A percentile compares a stretch with the other conserved stretches of the same genome.
Conservation (phyloP, 78 protist species). For the Isochrysis galbana region DNA sequence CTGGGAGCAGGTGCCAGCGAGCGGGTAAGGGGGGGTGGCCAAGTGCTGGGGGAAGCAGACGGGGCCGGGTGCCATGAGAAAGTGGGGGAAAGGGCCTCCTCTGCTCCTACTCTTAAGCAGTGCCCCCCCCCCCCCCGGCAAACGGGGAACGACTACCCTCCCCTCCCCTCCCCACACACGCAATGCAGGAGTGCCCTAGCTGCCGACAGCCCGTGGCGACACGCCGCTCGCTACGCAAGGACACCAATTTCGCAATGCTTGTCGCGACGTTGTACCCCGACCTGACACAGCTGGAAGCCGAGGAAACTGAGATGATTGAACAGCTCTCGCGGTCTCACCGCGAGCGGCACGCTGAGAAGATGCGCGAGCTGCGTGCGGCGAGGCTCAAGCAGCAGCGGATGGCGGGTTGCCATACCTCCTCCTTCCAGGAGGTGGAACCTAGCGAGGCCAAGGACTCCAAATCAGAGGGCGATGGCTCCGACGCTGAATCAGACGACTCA, state of each 20-base stretch:
- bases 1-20: too few relatives aligned
- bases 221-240: constrained; percentile 3
- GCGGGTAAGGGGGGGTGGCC: too few relatives aligned
- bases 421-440: background rate
- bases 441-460: background rate
- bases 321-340: background rate
- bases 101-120: too few relatives aligned
- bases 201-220: background rate
- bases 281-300: background rate
- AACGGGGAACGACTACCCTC: background rate
- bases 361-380: background rate
- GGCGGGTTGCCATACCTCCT: too few relatives aligned
- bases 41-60: too few relatives aligned
- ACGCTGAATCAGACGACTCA: background rate
- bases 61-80: too few relatives aligned
- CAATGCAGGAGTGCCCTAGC: constrained; percentile 15
- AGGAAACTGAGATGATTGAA: background rate
- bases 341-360: background rate
- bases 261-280: background rate
- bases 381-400: too few relatives aligned
- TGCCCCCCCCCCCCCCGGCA: too few relatives aligned
- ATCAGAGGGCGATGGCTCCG: background rate
- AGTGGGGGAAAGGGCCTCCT: too few relatives aligned
- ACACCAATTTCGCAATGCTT: background rate
- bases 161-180: background rate